phyloP scores from a whole-genome alignment of 164 flowering plant species.

The Platanus orientalis region DNA sequence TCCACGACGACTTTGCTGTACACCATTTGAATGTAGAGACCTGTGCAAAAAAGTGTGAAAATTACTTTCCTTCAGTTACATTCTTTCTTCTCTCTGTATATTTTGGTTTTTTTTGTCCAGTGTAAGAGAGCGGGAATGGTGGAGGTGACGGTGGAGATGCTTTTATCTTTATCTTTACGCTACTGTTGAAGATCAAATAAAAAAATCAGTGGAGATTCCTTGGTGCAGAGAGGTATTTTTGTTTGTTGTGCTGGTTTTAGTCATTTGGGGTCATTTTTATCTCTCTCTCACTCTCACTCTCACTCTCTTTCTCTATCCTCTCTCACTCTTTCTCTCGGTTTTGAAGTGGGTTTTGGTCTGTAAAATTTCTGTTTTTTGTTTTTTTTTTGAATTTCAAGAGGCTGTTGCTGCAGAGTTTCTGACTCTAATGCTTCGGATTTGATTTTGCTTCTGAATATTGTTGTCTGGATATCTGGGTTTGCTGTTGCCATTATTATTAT shows the following conservation, averaged over 20 bases:
- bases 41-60: too few relatives aligned
- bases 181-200: constrained; percentile 11
- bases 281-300: constrained; percentile 4
- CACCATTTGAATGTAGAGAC: too few relatives aligned
- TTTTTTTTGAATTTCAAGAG: background rate
- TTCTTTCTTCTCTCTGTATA: too few relatives aligned
- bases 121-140: background rate
- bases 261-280: background rate
- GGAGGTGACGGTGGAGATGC: constrained; percentile 12
- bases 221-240: constrained; percentile 17
- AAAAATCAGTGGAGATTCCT: constrained; percentile 15
- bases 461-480: background rate
- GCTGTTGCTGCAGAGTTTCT: background rate
- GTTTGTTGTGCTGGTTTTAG: constrained; percentile 13
- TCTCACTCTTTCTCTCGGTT: constrained; percentile 5
- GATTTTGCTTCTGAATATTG: constrained; percentile 1
- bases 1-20: too few relatives aligned
- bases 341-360: constrained; percentile 23
- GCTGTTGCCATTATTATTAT: background rate
- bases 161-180: constrained; percentile 28
- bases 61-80: too few relatives aligned
- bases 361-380: background rate
- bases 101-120: too few relatives aligned
- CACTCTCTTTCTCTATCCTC: constrained; percentile 2
- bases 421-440: constrained; percentile 11